phyloP scores from a whole-genome alignment of 257 asterid species.

The Rehmannia glutinosa region DNA sequence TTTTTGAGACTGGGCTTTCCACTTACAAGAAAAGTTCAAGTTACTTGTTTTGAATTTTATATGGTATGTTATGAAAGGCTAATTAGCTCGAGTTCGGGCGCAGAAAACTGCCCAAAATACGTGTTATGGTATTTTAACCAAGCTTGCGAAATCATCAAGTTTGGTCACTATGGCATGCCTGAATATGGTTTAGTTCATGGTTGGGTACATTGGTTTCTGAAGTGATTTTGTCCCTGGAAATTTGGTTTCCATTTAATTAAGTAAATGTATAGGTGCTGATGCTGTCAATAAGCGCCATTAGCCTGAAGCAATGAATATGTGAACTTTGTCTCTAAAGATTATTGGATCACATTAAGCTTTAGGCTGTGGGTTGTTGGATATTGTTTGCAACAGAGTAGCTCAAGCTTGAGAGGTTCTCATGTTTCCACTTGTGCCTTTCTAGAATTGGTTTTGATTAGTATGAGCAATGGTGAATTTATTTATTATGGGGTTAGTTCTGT shows the following conservation, averaged over 20 bases:
- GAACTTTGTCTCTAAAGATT: not conserved
- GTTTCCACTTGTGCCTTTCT: not conserved
- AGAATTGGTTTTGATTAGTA: not conserved
- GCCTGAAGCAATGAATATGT: not conserved
- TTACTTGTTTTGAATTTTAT: not conserved
- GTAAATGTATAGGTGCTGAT: not conserved
- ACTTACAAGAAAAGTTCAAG: conserved; percentile 3
- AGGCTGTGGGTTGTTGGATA: too few species aligned
- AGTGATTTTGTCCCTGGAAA: not conserved
- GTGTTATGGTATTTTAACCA: too few species aligned
- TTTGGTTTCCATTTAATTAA: conserved; percentile 1
- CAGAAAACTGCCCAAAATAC: too few species aligned
- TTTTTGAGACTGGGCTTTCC: conserved; percentile 11
- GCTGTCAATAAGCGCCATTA: not conserved
- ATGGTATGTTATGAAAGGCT: not conserved
- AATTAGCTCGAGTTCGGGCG: not conserved
- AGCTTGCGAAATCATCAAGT: too few species aligned
- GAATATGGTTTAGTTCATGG: not conserved
- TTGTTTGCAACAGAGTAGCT: too few species aligned
- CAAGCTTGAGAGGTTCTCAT: not conserved
- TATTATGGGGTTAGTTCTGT: too few species aligned
- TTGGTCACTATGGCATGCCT: too few species aligned
- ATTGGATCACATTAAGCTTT: not conserved
- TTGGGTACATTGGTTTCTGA: conserved; percentile 7
- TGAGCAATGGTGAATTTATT: too few species aligned